A percentile compares a stretch with the other conserved stretches of the same genome.
Evolutionary conservation across 805 yeast genomes (phyloP).

Genomic region (Kodamaea kakaduensis): DNA sequence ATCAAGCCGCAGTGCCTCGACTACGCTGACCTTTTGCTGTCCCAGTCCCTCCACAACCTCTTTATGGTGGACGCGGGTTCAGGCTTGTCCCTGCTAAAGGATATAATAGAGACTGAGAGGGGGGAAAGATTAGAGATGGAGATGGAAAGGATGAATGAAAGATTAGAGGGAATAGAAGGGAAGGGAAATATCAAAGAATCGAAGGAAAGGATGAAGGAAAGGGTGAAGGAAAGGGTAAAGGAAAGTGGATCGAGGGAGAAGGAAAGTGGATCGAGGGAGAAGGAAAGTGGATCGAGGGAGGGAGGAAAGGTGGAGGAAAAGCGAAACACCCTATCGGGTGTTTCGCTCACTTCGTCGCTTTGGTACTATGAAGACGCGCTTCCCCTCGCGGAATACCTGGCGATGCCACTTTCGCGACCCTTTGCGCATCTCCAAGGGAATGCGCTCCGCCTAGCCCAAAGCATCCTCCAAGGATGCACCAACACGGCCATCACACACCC

Average conservation of each 20-base stretch:
- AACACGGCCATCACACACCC: constrained; percentile 69
- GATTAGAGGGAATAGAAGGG: too few species aligned
- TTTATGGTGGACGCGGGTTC: constrained; percentile 77
- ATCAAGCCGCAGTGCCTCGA: constrained; percentile 50
- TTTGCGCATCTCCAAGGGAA: constrained; percentile 5
- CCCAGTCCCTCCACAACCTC: constrained; percentile 24
- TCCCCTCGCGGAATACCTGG: constrained; percentile 21
- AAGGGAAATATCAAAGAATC: too few species aligned
- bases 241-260: not conserved
- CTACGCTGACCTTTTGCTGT: constrained; percentile 26
- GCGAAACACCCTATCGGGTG: too few species aligned
- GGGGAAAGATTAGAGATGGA: too few species aligned
- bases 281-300: not conserved
- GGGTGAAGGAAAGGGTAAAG: too few species aligned
- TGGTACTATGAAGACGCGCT: constrained; percentile 30
- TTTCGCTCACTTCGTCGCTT: too few species aligned
- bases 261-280: not conserved
- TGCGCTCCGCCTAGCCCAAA: constrained; percentile 27
- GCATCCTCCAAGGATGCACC: constrained; percentile 33
- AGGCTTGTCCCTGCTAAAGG: constrained; percentile 55
- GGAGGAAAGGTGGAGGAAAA: too few species aligned
- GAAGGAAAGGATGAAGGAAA: too few species aligned
- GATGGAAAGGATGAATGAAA: too few species aligned
- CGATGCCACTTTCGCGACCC: constrained; percentile 6
- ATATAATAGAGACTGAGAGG: constrained; percentile 31